Evolutionary conservation across 176 grass and related monocot species (phyloP), one percentile per base, ranked within the genome.

Genomic region (Olyra latifolia): DNA sequence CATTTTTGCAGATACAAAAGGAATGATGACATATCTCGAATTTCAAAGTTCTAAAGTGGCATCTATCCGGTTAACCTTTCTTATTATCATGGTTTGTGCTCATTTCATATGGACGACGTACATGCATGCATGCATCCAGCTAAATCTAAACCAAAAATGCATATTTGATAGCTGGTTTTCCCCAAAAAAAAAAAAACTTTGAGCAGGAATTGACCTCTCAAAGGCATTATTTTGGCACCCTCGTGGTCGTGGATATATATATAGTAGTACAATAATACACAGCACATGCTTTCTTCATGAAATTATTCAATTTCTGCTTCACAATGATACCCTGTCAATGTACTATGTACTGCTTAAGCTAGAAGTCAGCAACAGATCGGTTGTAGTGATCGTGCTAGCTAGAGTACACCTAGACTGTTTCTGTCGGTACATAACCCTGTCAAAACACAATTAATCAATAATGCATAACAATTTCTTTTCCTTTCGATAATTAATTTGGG

Each of bases 101-200:
- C 13, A 56, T 15, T 12, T 48, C 30, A 62, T 30, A 46, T 75
- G n/a, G 35, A 40, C 17, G 15, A 3, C 24, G 20, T 59, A 1
- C 4, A 54, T 58, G 22, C 72, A 29, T 77, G 17, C 24, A 2
- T 71, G 27, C 19, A 67, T 35, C 32, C 5, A 35, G 32, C 32
- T 35, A 68, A 68, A 69, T 75, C n/a, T 75, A 39, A 59, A 75
- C 57, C 52, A 58, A 58, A 42, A 14, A 42, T 24, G 52, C 35
- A 17, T 39, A 58, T 41, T 58, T 24, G 14, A 59, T 56, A 63
- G 14, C 41, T 56, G 52, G 39, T 24, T 39, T 76, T 56, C 28
- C 62, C n/a, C n/a, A n/a, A n/a, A n/a, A n/a, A n/a, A 61, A 63
- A 23, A 8, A 42, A 46, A 76, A 24, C 43, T 46, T 58, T 8